Evolutionary conservation across 1,284 basidiomycete species (phyloP).

Genomic region (Ganoderma multipileum): DNA sequence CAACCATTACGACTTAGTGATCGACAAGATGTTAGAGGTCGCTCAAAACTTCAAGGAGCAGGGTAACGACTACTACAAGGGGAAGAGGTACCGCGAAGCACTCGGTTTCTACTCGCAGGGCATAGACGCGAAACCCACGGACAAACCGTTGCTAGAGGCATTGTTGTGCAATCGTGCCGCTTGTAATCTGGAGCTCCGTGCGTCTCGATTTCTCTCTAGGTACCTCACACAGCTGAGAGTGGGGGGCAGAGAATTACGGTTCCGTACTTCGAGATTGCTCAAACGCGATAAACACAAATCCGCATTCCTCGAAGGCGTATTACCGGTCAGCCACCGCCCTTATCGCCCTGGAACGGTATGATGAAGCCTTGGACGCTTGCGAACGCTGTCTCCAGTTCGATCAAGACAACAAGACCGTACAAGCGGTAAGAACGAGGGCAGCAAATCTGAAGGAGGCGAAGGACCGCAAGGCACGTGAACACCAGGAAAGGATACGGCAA

Average conservation of each 20-base stretch:
- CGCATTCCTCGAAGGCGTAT: slow-evolving; percentile 78
- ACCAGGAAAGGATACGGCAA: slow-evolving; percentile 53
- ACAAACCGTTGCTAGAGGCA: slow-evolving; percentile 66
- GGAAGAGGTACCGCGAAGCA: slow-evolving; percentile 88
- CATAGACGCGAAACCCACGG: slow-evolving; percentile 81
- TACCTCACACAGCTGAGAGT: background rate
- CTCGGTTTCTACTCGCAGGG: slow-evolving; percentile 91
- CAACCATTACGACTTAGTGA: background rate
- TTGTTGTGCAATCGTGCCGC: slow-evolving; percentile 92
- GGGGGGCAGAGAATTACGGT: slow-evolving; percentile 80
- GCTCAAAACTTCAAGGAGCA: slow-evolving; percentile 94
- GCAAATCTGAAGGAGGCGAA: slow-evolving; percentile 53
- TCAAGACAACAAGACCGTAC: slow-evolving; percentile 58
- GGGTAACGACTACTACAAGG: slow-evolving; percentile 93
- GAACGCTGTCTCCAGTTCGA: slow-evolving; percentile 69
- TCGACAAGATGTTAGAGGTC: slow-evolving; percentile 63
- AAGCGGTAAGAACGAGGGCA: slow-evolving; percentile 53
- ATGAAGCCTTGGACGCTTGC: slow-evolving; percentile 86
- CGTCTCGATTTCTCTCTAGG: slow-evolving; percentile 33
- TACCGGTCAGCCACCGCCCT: slow-evolving; percentile 85
- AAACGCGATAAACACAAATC: slow-evolving; percentile 68
- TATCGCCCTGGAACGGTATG: slow-evolving; percentile 70
- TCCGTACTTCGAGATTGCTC: slow-evolving; percentile 87
- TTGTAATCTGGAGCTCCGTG: slow-evolving; percentile 89
- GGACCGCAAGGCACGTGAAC: slow-evolving; percentile 58